Base-by-base conservation (phyloP, 2,329 filamentous ascomycete species). In the Microdochium nivale region DNA sequence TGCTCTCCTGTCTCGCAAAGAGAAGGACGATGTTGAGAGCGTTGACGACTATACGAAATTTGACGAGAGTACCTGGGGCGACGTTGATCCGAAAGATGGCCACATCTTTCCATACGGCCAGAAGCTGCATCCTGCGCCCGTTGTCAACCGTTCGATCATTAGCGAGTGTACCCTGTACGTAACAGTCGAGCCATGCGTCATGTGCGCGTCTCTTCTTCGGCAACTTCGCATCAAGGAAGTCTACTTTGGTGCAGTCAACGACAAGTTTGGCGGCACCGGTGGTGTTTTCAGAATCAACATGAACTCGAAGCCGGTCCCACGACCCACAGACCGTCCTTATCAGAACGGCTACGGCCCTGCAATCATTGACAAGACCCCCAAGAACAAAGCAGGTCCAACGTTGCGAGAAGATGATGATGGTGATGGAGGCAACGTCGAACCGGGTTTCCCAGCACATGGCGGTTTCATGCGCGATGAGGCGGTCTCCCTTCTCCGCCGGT, bases 111-210 rank as follows among this genome's bases (percentile, higher is more conserved):
- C 80, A 1, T 83, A 83, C 52, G 80, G 80, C 3, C 79, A 83
- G 59, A 83, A 81, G 62, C 70, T 79, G 0, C 73, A 80, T 54
- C 73, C 76, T 0, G 68, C 69, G 2, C 69, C 78, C 23, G 77
- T 76, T 50, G 79, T 94, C 58, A 78, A 86, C 50, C 78, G 81
- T 32, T 78, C 77, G 13, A 80, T 92, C 56, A 76, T 97, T 59
- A 75, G 74, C 37, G 81, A 91, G 57, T 79, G 78, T 59, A 87
- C 84, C 10, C 81, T 99, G 49, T 99, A 99, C 68, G 94, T 99
- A 48, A 99, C 94, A 0, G 92, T 99, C 51, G 95, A 99, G 70
- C 94, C 94, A 3, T 99, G 94, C 68, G 90, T 99, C 72, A 99
- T 99, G 94, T 99, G 94, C 66, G 94, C 94, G 13, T 95, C 90